Conservation (phyloP, 768 basidiomycete species). For the Pseudohyphozyma bogoriensis region DNA sequence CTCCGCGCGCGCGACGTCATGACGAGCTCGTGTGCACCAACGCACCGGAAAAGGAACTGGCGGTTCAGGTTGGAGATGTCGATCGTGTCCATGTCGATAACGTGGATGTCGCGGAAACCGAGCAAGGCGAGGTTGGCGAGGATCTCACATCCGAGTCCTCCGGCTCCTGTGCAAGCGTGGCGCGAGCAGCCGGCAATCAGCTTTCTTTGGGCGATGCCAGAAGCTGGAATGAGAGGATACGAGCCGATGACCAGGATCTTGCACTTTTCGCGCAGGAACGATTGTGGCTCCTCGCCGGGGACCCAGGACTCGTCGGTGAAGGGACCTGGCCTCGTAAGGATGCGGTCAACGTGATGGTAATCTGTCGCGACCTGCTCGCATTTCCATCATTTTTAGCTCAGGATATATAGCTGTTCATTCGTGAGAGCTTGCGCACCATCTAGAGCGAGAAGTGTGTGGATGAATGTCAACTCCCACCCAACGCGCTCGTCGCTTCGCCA, state of each 20-base stretch:
- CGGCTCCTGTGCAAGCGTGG: constrained; percentile 48
- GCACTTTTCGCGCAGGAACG: constrained; percentile 65
- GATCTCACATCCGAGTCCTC: constrained; percentile 93
- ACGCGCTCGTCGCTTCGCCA: too few relatives aligned
- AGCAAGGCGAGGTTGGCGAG: constrained; percentile 89
- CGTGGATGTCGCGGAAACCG: constrained; percentile 96
- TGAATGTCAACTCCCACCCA: too few relatives aligned
- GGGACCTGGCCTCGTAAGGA: constrained; percentile 22
- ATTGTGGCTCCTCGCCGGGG: constrained; percentile 5
- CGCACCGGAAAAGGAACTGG: constrained; percentile 91
- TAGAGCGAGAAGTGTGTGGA: too few relatives aligned
- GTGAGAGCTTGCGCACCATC: too few relatives aligned
- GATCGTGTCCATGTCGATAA: constrained; percentile 99
- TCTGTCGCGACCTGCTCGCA: too few relatives aligned
- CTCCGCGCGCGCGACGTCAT: neutral
- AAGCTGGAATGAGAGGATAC: neutral
- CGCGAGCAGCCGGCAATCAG: neutral
- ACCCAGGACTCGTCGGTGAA: constrained; percentile 24
- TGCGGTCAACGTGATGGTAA: constrained; percentile 16
- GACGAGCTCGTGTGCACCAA: constrained; percentile 5
- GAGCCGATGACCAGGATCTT: constrained; percentile 85
- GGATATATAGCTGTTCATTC: too few relatives aligned
- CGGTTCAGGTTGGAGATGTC: constrained; percentile 98
- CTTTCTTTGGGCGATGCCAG: neutral
- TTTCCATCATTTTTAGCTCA: too few relatives aligned